Base-by-base conservation (phyloP, 2,329 filamentous ascomycete species). In the Didymella exigua region DNA sequence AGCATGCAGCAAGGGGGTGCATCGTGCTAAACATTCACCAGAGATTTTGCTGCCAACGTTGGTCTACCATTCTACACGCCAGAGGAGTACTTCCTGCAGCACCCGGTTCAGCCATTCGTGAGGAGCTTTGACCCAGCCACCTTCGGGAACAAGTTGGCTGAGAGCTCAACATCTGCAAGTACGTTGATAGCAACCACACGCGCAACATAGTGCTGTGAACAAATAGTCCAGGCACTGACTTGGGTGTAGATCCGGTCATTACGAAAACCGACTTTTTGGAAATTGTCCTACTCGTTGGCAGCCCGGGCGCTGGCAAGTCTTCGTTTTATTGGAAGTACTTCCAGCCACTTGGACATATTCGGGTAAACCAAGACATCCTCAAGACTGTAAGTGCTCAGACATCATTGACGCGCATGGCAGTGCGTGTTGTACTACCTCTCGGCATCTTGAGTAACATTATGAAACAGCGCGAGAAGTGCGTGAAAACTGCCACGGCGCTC, bases 291-390 rank as follows among this genome's bases (percentile, higher is more conserved):
- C 91, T 96, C 72, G 93, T 90, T 68, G 95, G 95, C 1, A 91
- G 90, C 42, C 95, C 95, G 0, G 93, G 90, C 1, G 86, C 91
- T 2, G 95, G 95, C 16, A 98, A 99, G 76, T 96, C 91, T 33
- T 93, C 91, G 0, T 96, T 95, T 68, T 97, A 89, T 76, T 91
- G 88, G 86, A 86, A 83, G 58, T 79, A 89, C 60, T 78, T 98
- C 30, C 82, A 92, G 70, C 89, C 89, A 21, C 76, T 95, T 24
- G 89, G 87, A 3, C 98, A 96, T 71, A 84, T 86, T 70, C 85
- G 95, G 42, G 85, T 97, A 26, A 99, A 98, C 66, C 95, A 98
- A 77, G 95, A 98, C 74, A 84, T 82, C 1, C 81, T 97, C 41
- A 96, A 96, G 75, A 88, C 85, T 26, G 81, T 86, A 77, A 62